Percentiles rank a stretch among this genome's conserved stretches.
These are phyloP conservation scores for Zoysia japonica DNA, from an alignment of 176 grass and related monocot genomes.

Conservation along the genomic window DNA sequence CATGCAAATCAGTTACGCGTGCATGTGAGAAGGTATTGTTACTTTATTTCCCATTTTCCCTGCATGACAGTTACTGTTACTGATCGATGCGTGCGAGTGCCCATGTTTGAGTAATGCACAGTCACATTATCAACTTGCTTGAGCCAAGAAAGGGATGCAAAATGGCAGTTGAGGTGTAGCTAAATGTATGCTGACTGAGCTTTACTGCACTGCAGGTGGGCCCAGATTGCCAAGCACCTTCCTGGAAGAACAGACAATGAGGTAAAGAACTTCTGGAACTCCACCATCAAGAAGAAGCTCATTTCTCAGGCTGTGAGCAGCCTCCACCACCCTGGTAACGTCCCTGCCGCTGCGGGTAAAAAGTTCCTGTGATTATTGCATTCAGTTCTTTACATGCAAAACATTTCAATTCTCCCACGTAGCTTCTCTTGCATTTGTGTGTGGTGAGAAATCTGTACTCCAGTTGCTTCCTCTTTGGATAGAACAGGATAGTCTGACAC, in stretches of 20 bases:
- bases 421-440: not conserved
- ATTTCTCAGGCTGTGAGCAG: slow-evolving; percentile 63
- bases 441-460: not conserved
- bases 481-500: not conserved
- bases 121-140: slow-evolving; percentile 30
- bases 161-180: slow-evolving; percentile 1
- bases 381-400: not conserved
- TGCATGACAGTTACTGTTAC: slow-evolving; percentile 6
- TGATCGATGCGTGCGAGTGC: slow-evolving; percentile 19
- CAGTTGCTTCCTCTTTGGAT: not conserved
- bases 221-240: slow-evolving; percentile 96
- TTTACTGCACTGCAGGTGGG: slow-evolving; percentile 66
- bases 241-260: slow-evolving; percentile 97
- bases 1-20: slow-evolving; percentile 3
- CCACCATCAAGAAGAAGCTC: slow-evolving; percentile 98
- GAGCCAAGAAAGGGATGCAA: slow-evolving; percentile 20
- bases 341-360: slow-evolving; percentile 43
- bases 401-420: not conserved
- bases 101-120: slow-evolving; percentile 14
- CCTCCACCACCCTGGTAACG: slow-evolving; percentile 50
- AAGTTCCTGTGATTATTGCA: not conserved
- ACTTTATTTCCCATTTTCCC: not conserved
- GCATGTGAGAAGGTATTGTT: slow-evolving; percentile 25
- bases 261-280: slow-evolving; percentile 99
- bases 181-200: not conserved